Evolutionary conservation across 108 stramenopile species (phyloP).

Genomic region (Fragilariopsis cylindrus): DNA sequence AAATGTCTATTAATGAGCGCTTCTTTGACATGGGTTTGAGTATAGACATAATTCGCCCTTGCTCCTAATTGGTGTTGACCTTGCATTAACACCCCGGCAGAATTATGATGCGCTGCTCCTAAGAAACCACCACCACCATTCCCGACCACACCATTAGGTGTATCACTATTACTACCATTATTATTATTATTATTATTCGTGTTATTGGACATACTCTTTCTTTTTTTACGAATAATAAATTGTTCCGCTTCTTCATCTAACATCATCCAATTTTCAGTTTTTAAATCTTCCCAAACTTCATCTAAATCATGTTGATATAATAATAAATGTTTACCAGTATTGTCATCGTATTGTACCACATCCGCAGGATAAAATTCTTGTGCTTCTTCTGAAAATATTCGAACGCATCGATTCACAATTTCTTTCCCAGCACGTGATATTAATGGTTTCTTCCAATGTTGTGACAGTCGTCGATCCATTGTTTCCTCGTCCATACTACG

Average conservation of each 20-base stretch:
- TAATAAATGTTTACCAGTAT: conserved; percentile 62
- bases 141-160: too few species aligned
- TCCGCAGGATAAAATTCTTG: conserved; percentile 76
- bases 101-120: not conserved
- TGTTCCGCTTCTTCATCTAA: conserved; percentile 68
- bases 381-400: conserved; percentile 66
- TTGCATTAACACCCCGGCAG: conserved; percentile 18
- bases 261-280: conserved; percentile 80
- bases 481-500: conserved; percentile 60
- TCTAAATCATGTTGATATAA: conserved; percentile 71
- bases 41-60: conserved; percentile 56
- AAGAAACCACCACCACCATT: conserved; percentile 26
- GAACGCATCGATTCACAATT: conserved; percentile 77
- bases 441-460: conserved; percentile 63
- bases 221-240: conserved; percentile 76
- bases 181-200: not conserved
- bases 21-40: conserved; percentile 74
- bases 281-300: conserved; percentile 78
- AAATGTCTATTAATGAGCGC: conserved; percentile 45
- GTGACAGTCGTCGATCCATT: conserved; percentile 53
- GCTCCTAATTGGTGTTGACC: conserved; percentile 34
- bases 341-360: conserved; percentile 70
- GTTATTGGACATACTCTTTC: not conserved
- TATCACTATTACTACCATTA: not conserved
- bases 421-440: conserved; percentile 50